Evolutionary conservation across 2,329 filamentous ascomycete genomes (phyloP).

Genomic region (Sclerotinia glacialis): DNA sequence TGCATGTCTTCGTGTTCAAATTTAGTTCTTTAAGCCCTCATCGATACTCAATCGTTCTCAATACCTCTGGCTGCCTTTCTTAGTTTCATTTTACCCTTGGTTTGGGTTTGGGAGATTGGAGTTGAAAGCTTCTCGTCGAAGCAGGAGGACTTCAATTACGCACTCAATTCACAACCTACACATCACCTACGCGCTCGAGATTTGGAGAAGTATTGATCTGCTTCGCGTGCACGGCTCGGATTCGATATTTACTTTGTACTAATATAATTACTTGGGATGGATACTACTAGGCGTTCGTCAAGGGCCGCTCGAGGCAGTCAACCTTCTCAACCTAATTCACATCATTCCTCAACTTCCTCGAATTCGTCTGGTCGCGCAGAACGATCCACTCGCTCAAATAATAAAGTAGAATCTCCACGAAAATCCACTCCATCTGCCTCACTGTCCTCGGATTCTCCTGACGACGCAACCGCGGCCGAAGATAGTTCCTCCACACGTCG

Average conservation of each 20-base stretch:
- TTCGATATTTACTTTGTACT: constrained; percentile 16
- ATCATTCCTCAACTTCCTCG: constrained; percentile 75
- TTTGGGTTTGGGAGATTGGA: constrained; percentile 16
- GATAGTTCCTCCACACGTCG: constrained; percentile 72
- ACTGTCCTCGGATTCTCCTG: constrained; percentile 65
- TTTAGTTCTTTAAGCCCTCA: constrained; percentile 14
- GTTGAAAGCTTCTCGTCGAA: constrained; percentile 21
- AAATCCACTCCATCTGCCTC: constrained; percentile 74
- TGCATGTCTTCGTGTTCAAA: constrained; percentile 11
- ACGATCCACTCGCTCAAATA: constrained; percentile 67
- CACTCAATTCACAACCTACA: constrained; percentile 19
- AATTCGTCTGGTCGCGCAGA: constrained; percentile 75
- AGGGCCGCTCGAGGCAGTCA: constrained; percentile 83
- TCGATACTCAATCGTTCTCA: constrained; percentile 17
- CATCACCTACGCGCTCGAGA: constrained; percentile 18
- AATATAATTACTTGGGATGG: constrained; percentile 44
- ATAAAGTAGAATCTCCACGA: constrained; percentile 69
- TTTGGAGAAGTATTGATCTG: constrained; percentile 5
- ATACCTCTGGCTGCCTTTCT: constrained; percentile 14
- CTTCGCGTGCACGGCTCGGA: constrained; percentile 3
- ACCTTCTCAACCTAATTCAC: constrained; percentile 63
- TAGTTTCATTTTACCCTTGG: constrained; percentile 1
- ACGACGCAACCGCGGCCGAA: constrained; percentile 55
- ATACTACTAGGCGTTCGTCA: constrained; percentile 75
- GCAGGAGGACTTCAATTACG: constrained; percentile 24